Evolutionary conservation across 108 stramenopile genomes (phyloP), one percentile per base, ranked within the genome.

Genomic region (Pseudonitzschia pungens): DNA sequence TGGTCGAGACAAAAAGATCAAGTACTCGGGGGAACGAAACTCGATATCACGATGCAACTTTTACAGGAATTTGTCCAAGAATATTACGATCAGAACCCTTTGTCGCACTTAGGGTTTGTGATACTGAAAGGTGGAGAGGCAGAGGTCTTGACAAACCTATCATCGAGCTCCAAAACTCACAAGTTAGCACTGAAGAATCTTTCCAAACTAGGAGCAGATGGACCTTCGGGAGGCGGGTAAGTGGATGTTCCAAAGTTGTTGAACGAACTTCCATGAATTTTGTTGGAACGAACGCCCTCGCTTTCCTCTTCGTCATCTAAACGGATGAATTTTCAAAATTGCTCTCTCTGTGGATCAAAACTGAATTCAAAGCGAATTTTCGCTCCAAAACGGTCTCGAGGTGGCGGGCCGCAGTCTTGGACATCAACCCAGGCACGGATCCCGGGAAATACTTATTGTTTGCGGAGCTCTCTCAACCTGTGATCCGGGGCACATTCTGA

Each of bases 321-420:
- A 48, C 3, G 1, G 1, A 2, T 48, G 45, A 12, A 10, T 14
- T 12, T 11, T 48, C 45, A 18, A 48, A 48, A 48, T 36, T 48
- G 45, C 45, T 48, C 18, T 8, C 18, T 8, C 18, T 48, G 14
- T 48, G 45, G 9, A 87, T 10, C 14, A 12, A 18, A 48, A 48
- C 14, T 18, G 9, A 11, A 48, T 15, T 26, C 22, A 54, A 58
- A 62, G 93, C 36, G 93, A 89, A 68, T 91, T 94, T 67, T 84
- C 83, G 66, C 72, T 94, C 48, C 91, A 92, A 68, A 94, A 94
- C 81, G 93, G 93, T 40, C 73, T 94, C n/a, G 93, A 94, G 78
- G 88, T 94, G 42, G 93, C 93, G 21, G 93, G 93, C 44, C 83
- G 93, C 14, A 84, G 82, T n/a, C 69, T 96, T 74, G 91, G 89